Evolutionary conservation across 768 basidiomycete species (phyloP).

Genomic region (Boletus edulis): DNA sequence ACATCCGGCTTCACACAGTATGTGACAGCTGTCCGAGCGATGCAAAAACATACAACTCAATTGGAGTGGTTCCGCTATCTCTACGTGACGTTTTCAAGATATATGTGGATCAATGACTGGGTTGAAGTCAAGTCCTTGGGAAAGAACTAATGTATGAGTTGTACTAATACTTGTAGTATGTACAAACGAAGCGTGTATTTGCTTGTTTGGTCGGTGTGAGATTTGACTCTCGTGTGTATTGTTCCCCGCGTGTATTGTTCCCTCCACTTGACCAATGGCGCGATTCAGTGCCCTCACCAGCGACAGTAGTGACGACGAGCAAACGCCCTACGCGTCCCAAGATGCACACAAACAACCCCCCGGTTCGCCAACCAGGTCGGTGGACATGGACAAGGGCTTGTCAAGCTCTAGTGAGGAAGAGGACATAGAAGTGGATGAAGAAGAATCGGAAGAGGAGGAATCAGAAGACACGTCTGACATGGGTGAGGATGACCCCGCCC

Average conservation of each 20-base stretch:
- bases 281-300: constrained; percentile 66
- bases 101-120: constrained; percentile 95
- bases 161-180: not conserved
- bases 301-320: constrained; percentile 55
- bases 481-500: constrained; percentile 48
- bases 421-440: constrained; percentile 31
- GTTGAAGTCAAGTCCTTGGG: constrained; percentile 38
- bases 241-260: constrained; percentile 25
- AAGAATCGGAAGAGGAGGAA: constrained; percentile 35
- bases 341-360: constrained; percentile 17
- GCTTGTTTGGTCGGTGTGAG: constrained; percentile 29
- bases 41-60: constrained; percentile 72
- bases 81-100: constrained; percentile 74
- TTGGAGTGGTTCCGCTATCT: constrained; percentile 89
- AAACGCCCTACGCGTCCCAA: constrained; percentile 32
- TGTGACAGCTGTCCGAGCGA: constrained; percentile 56
- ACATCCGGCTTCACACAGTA: constrained; percentile 60
- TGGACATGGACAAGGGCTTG: constrained; percentile 33
- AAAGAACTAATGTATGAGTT: not conserved
- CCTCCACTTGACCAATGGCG: constrained; percentile 47
- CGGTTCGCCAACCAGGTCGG: constrained; percentile 20
- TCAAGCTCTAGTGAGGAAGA: constrained; percentile 27
- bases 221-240: constrained; percentile 15
- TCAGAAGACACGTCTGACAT: constrained; percentile 45
- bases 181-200: constrained; percentile 9